Conservation (phyloP, 164 flowering plant species). For the Liquidambar formosana region DNA sequence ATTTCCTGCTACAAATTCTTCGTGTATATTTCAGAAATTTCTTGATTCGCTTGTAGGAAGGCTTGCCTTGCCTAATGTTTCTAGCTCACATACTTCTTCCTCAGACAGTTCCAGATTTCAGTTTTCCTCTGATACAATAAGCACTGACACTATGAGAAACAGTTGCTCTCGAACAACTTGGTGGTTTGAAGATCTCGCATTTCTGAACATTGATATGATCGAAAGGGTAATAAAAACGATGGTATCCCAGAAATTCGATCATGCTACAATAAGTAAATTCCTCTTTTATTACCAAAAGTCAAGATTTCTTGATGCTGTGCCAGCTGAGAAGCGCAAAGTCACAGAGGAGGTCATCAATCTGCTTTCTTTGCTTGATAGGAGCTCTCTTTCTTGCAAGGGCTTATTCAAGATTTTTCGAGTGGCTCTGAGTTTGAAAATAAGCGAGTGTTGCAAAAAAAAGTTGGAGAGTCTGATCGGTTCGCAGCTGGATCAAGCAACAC, state of each 20-base stretch:
- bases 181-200: slow-evolving; percentile 77
- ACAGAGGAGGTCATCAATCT: slow-evolving; percentile 39
- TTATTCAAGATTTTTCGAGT: slow-evolving; percentile 57
- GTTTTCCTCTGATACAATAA: slow-evolving; percentile 53
- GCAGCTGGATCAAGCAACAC: slow-evolving; percentile 63
- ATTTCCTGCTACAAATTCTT: slow-evolving; percentile 21
- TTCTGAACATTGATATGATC: slow-evolving; percentile 36
- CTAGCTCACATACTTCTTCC: slow-evolving; percentile 40
- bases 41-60: slow-evolving; percentile 38
- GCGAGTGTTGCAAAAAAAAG: slow-evolving; percentile 37
- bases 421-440: slow-evolving; percentile 37
- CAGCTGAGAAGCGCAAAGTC: slow-evolving; percentile 41
- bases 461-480: slow-evolving; percentile 74
- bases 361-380: slow-evolving; percentile 52
- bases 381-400: slow-evolving; percentile 51
- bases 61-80: slow-evolving; percentile 27
- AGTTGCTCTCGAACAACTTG: slow-evolving; percentile 36
- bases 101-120: slow-evolving; percentile 44
- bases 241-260: slow-evolving; percentile 50
- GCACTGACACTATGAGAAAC: slow-evolving; percentile 39
- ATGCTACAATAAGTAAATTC: slow-evolving; percentile 47
- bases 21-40: slow-evolving; percentile 32
- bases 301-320: slow-evolving; percentile 26
- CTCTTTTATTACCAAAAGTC: slow-evolving; percentile 63
- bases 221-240: slow-evolving; percentile 35